Conservation (phyloP, 768 basidiomycete species). For the Hebeloma cylindrosporum region DNA sequence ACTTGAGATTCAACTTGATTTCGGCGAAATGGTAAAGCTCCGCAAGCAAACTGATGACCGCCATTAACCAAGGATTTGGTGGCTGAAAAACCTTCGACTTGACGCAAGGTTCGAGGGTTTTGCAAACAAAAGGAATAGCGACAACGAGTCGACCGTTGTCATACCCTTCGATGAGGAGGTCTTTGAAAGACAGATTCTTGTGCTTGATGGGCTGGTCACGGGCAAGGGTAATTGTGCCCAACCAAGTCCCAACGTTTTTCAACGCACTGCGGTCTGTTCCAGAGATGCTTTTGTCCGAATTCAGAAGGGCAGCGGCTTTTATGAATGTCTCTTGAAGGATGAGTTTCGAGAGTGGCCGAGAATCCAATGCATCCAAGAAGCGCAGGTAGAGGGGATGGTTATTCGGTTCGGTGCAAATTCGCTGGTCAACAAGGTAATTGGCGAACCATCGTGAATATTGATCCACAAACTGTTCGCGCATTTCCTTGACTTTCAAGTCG, state of each 20-base stretch:
- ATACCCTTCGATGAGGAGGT: conserved; percentile 94
- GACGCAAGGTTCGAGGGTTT: conserved; percentile 87
- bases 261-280: conserved; percentile 81
- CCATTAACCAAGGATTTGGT: conserved; percentile 99
- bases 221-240: conserved; percentile 91
- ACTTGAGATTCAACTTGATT: conserved; percentile 94
- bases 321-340: conserved; percentile 93
- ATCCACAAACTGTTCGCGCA: conserved; percentile 82
- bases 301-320: conserved; percentile 84
- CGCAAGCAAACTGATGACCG: conserved; percentile 84
- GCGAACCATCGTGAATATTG: conserved; percentile 93
- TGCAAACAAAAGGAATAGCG: conserved; percentile 98
- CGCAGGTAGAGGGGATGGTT: conserved; percentile 95
- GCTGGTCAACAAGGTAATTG: conserved; percentile 94
- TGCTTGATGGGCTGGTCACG: conserved; percentile 90
- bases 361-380: conserved; percentile 83
- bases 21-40: conserved; percentile 98
- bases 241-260: conserved; percentile 95
- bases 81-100: conserved; percentile 92
- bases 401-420: conserved; percentile 94
- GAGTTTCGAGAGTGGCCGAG: conserved; percentile 63
- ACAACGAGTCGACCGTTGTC: conserved; percentile 89
- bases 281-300: conserved; percentile 87
- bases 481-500: conserved; percentile 81
- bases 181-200: conserved; percentile 95